These are phyloP conservation scores for Flaveria brownii DNA, from an alignment of 129 eudicot genomes.

Conservation along the genomic window DNA sequence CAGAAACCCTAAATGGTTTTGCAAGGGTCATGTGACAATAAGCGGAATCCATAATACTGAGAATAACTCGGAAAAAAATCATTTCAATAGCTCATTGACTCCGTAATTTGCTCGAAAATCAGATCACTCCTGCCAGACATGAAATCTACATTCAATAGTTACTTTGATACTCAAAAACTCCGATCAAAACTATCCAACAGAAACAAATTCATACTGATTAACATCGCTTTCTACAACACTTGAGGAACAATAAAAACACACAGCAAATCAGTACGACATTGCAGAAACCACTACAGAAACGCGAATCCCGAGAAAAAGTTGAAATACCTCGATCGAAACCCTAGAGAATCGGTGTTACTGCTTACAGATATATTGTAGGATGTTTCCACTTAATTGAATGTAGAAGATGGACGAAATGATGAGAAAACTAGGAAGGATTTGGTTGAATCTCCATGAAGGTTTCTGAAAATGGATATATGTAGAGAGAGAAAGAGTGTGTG, in stretches of 20 bases:
- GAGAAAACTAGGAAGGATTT: not conserved
- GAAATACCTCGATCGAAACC: conserved; percentile 20
- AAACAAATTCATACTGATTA: not conserved
- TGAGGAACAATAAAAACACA: not conserved
- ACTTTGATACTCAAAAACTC: not conserved
- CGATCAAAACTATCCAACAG: not conserved
- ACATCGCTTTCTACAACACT: not conserved
- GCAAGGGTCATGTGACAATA: too few relatives aligned
- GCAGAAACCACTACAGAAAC: not conserved
- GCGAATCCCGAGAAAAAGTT: not conserved
- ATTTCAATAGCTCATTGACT: conserved; percentile 11
- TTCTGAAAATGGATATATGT: conserved; percentile 19
- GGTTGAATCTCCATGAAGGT: conserved; percentile 25
- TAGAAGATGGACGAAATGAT: not conserved
- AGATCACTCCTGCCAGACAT: not conserved
- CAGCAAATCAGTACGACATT: not conserved
- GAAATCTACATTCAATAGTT: not conserved
- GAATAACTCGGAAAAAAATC: not conserved
- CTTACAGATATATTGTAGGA: not conserved
- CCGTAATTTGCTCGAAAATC: conserved; percentile 4
- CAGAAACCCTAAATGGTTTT: not conserved
- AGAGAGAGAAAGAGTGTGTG: conserved; percentile 25
- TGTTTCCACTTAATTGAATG: conserved; percentile 10
- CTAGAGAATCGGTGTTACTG: not conserved
- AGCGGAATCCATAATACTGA: too few relatives aligned